phyloP scores from a whole-genome alignment of 306 rosid genomes.

The Clitoria ternatea region DNA sequence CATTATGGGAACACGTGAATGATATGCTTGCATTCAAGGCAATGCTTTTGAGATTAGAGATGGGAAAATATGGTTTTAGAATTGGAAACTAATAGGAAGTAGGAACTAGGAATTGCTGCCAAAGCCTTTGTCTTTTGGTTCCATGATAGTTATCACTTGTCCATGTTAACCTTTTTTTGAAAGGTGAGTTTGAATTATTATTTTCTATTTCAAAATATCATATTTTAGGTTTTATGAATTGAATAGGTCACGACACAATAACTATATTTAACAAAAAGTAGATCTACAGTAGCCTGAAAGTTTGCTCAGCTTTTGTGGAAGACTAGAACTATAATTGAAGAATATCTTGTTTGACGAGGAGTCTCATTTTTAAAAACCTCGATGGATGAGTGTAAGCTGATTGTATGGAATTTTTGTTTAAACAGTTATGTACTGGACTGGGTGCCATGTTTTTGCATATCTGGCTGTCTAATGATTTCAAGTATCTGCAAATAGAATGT shows the following conservation, averaged over 20 bases:
- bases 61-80: background rate
- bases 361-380: background rate
- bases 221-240: background rate
- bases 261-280: background rate
- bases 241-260: background rate
- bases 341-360: background rate
- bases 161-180: background rate
- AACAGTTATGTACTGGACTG: too few relatives aligned
- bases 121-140: background rate
- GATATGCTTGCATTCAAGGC: background rate
- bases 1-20: background rate
- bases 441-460: too few relatives aligned
- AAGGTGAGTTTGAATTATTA: background rate
- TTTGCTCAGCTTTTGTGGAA: background rate
- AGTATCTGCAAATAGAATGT: too few relatives aligned
- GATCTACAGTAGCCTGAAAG: background rate
- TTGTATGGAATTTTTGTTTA: too few relatives aligned
- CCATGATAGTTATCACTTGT: background rate
- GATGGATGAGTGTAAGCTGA: too few relatives aligned
- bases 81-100: background rate
- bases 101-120: background rate
- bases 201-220: background rate
- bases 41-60: background rate
- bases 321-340: background rate
- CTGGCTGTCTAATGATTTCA: too few relatives aligned